Evolutionary conservation across 805 yeast species (phyloP).

Genomic region (Nakazawaea wickerhamii): DNA sequence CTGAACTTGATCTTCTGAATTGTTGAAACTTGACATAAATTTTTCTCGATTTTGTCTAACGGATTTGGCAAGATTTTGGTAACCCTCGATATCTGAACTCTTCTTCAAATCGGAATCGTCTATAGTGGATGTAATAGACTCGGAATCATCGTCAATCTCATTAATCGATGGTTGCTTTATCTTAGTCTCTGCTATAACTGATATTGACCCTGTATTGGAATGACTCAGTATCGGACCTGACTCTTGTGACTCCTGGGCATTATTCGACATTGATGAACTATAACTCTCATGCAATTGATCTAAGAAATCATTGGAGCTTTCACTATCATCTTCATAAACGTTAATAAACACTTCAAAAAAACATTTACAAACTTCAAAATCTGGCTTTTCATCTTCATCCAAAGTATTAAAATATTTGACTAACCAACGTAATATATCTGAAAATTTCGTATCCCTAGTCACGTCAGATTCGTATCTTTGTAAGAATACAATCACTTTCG

Average conservation of each 20-base stretch:
- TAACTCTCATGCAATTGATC: no score
- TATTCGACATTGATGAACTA: no score
- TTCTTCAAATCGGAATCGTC: neutral
- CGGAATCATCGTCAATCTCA: neutral
- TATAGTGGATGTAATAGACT: neutral
- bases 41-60: neutral
- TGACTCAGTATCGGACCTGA: no score
- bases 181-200: no score
- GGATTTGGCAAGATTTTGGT: neutral
- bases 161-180: no score
- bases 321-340: neutral
- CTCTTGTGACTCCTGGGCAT: no score
- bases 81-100: slow-evolving; percentile 1
- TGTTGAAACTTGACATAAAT: slow-evolving; percentile 3
- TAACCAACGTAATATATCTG: neutral
- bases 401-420: neutral
- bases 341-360: neutral
- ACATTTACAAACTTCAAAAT: neutral
- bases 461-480: neutral
- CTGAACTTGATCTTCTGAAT: slow-evolving; percentile 1
- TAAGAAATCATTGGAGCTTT: no score
- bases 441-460: neutral
- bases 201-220: no score
- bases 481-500: neutral
- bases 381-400: neutral